Conservation (phyloP, 805 yeast genomes). For the Wickerhamomyces kurtzmanii region DNA sequence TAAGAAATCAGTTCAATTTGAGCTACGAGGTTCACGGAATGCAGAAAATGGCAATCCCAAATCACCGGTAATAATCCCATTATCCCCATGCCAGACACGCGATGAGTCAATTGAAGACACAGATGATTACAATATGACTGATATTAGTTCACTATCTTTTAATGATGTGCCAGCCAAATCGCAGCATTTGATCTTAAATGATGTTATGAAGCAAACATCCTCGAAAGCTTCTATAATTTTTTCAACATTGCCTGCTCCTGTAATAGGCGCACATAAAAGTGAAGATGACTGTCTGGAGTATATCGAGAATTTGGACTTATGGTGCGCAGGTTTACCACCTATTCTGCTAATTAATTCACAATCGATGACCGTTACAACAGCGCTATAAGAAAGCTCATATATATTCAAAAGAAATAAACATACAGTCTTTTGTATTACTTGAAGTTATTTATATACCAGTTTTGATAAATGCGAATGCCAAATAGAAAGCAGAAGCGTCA, state of each 20-base stretch:
- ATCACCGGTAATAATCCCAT: slow-evolving; percentile 12
- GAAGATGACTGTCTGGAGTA: slow-evolving; percentile 66
- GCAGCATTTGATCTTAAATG: slow-evolving; percentile 83
- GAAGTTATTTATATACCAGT: slow-evolving; percentile 8
- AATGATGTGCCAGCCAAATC: slow-evolving; percentile 88
- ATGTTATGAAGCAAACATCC: slow-evolving; percentile 64
- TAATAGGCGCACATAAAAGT: slow-evolving; percentile 68
- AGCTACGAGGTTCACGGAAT: slow-evolving; percentile 2
- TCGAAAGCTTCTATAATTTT: slow-evolving; percentile 63
- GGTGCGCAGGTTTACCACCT: slow-evolving; percentile 83
- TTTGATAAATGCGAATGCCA: slow-evolving; percentile 76
- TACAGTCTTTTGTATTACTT: neutral
- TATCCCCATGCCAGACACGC: slow-evolving; percentile 19
- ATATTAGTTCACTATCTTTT: slow-evolving; percentile 40
- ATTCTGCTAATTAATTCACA: slow-evolving; percentile 77
- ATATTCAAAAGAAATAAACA: neutral
- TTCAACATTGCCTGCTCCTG: slow-evolving; percentile 86
- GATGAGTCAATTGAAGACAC: slow-evolving; percentile 5
- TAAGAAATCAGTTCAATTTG: slow-evolving; percentile 1
- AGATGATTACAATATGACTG: slow-evolving; percentile 20
- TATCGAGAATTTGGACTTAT: slow-evolving; percentile 62
- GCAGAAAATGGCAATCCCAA: slow-evolving; percentile 4
- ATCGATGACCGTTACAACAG: slow-evolving; percentile 94
- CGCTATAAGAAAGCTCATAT: slow-evolving; percentile 33
- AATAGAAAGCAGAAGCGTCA: slow-evolving; percentile 79